Evolutionary conservation across 2,329 filamentous ascomycete genomes (phyloP).

Genomic region (Pezicula radicicola): DNA sequence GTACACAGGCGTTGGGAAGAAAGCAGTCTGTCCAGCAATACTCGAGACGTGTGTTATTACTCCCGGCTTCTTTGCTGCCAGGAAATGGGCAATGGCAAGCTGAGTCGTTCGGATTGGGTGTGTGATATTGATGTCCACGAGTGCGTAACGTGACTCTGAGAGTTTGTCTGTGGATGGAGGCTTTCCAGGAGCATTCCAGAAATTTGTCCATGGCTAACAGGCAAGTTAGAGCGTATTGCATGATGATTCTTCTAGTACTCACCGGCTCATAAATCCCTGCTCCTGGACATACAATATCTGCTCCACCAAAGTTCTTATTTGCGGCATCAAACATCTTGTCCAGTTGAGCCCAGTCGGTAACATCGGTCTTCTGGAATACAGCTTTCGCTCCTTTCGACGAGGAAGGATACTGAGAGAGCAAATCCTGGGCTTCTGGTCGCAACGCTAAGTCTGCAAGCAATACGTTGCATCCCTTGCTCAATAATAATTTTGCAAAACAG

Average conservation of each 20-base stretch:
- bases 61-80: conserved; percentile 11
- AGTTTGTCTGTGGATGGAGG: conserved; percentile 33
- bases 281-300: conserved; percentile 39
- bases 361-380: conserved; percentile 41
- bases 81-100: conserved; percentile 44
- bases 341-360: conserved; percentile 38
- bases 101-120: conserved; percentile 49
- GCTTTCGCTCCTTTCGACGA: conserved; percentile 20
- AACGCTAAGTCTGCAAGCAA: conserved; percentile 40
- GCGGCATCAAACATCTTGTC: conserved; percentile 31
- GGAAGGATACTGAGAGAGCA: conserved; percentile 25
- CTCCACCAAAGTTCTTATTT: conserved; percentile 28
- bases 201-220: conserved; percentile 29
- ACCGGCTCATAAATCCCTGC: conserved; percentile 46
- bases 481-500: conserved; percentile 38
- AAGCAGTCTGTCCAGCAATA: conserved; percentile 39
- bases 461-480: conserved; percentile 39
- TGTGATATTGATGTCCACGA: conserved; percentile 46
- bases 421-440: conserved; percentile 29
- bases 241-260: conserved; percentile 23
- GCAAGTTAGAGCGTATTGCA: not conserved
- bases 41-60: conserved; percentile 39
- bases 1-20: conserved; percentile 39
- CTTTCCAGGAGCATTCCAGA: conserved; percentile 43
- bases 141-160: conserved; percentile 35